Percentiles rank a stretch among this genome's conserved stretches.
Conservation (phyloP, 2,329 filamentous ascomycete genomes). For the Emmonsiellopsis sp. region DNA sequence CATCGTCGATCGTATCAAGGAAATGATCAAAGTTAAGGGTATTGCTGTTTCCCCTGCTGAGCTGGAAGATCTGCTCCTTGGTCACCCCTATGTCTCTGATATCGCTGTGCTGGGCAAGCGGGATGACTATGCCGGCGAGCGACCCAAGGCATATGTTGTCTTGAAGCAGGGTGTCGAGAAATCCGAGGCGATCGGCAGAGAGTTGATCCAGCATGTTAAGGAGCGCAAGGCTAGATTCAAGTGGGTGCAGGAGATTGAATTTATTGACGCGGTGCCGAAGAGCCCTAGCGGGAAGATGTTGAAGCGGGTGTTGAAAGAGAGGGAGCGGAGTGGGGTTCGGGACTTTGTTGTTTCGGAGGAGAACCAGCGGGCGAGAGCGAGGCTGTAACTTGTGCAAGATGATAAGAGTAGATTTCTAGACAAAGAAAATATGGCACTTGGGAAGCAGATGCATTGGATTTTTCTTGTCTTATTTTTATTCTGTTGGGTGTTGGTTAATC, state of each 20-base stretch:
- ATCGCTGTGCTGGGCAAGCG: conserved; percentile 40
- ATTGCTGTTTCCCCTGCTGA: conserved; percentile 46
- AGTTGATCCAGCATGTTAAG: conserved; percentile 1
- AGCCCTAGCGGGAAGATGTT: conserved; percentile 62
- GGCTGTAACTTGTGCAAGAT: not conserved
- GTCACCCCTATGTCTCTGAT: conserved; percentile 41
- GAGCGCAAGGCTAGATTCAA: conserved; percentile 3
- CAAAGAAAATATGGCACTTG: not conserved
- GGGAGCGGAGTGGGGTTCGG: conserved; percentile 23
- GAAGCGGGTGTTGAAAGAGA: conserved; percentile 46
- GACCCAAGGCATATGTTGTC: conserved; percentile 2
- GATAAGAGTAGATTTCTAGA: not conserved
- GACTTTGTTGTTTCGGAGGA: not conserved
- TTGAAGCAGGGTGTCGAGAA: conserved; percentile 1
- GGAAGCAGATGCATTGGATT: not conserved
- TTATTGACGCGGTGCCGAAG: conserved; percentile 45
- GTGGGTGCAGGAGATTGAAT: conserved; percentile 4
- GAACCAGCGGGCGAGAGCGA: conserved; percentile 1
- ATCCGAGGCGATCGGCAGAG: not conserved
- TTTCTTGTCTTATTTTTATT: not conserved
- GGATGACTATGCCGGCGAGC: conserved; percentile 6
- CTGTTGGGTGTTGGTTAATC: too few species aligned
- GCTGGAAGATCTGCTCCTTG: conserved; percentile 41
- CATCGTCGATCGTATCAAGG: conserved; percentile 45
- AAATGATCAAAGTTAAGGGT: conserved; percentile 48